phyloP scores from a whole-genome alignment of 169 alveolate species.

The Cryptosporidium parvum region DNA sequence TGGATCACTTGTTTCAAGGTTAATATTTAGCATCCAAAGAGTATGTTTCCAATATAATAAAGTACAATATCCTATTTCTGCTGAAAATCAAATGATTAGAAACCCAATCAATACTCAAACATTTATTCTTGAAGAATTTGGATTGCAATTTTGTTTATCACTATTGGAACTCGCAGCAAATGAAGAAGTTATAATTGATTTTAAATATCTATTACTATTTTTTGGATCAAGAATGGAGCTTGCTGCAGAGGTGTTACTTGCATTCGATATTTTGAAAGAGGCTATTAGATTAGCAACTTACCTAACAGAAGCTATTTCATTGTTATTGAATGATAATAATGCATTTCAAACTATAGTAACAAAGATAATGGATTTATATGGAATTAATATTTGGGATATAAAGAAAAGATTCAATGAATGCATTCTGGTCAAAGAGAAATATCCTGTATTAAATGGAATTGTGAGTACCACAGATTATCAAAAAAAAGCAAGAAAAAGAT shows the following conservation, averaged over 20 bases:
- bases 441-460: not conserved
- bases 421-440: not conserved
- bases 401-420: not conserved
- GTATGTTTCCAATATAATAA: not conserved
- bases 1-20: not conserved
- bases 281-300: not conserved
- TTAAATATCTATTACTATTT: not conserved
- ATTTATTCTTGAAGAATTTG: not conserved
- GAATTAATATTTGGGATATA: not conserved
- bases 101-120: not conserved
- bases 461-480: not conserved
- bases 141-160: not conserved
- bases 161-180: not conserved
- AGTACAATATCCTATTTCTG: not conserved
- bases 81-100: not conserved
- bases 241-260: not conserved
- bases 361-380: not conserved
- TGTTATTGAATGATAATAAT: not conserved
- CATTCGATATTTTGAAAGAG: not conserved
- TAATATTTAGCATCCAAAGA: not conserved
- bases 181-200: not conserved
- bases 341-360: not conserved
- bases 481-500: not conserved
- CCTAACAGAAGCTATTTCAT: not conserved
- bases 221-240: conserved; percentile 8